phyloP scores from a whole-genome alignment of 139 green algal species.

The Chlamydomonas urium region DNA sequence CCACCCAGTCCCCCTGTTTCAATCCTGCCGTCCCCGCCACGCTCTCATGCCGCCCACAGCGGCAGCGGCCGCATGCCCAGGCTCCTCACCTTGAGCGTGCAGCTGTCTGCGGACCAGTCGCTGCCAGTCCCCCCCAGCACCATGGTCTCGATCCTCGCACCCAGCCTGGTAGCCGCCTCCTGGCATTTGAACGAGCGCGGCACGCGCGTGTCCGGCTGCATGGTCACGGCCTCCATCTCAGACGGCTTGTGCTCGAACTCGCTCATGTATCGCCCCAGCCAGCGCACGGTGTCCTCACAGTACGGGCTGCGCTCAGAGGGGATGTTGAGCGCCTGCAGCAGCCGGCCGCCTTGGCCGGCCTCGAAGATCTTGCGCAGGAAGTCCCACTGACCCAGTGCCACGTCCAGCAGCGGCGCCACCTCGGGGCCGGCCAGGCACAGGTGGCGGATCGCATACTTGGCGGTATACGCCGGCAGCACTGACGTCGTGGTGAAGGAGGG shows the following conservation, averaged over 20 bases:
- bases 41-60: no score
- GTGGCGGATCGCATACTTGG: slow-evolving; percentile 21
- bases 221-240: neutral
- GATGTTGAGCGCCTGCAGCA: neutral
- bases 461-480: neutral
- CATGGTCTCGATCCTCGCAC: no score
- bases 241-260: neutral
- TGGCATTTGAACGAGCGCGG: neutral
- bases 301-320: neutral
- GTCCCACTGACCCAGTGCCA: neutral
- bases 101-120: neutral
- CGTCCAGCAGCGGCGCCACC: slow-evolving; percentile 2
- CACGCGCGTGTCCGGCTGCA: neutral
- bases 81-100: neutral
- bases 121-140: no score
- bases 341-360: neutral
- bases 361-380: slow-evolving; percentile 1
- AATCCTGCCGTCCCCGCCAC: no score
- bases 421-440: neutral
- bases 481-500: neutral
- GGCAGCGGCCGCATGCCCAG: neutral
- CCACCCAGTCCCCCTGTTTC: no score
- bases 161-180: no score
- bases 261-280: slow-evolving; percentile 2
- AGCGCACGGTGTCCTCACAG: neutral